Evolutionary conservation across 2,329 filamentous ascomycete species (phyloP), one percentile per base, ranked within the genome.

Genomic region (Diaporthe destruens): DNA sequence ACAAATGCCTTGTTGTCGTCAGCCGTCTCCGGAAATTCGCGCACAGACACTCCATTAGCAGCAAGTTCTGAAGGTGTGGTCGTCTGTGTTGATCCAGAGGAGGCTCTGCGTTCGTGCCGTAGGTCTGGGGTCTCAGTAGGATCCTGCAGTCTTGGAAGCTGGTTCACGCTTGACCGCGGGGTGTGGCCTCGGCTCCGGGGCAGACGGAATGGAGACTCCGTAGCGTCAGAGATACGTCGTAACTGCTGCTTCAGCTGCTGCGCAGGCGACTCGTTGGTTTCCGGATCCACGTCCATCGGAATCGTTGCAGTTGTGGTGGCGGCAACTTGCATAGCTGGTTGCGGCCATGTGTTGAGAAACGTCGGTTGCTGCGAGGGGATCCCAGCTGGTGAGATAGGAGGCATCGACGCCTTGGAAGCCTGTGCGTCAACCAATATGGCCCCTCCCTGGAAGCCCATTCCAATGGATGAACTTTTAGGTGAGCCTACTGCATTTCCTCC

Each of bases 1-100:
- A 89, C 83, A 53, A 89, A 81, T 34, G 84, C 80, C 80, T 84
- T 83, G n/a, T 84, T 85, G 75, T 85, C 85, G 16, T 57, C 71
- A 8, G 68, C 77, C 14, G 84, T 82, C 69, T 85, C 84, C 2
- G 83, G 79, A 65, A 85, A 82, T 20, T 80, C 81, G 47, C 72
- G 61, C 5, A 75, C 72, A 11, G 71, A 54, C 1, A 75, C 72
- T 23, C 71, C 68, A 34, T 75, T 75, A 16, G 73, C 73, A 34
- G 73, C 73, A 54, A 75, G 69, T 23, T 74, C 72, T 20, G 63
- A 71, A 6, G 68, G 56, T 14, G 71, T 74, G 8, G 68, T 75
- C 29, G 74, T 71, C 56, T 68, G 75, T 57, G 72, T 71, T 39
- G 70, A 77, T 34, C 56, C 54, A 25, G 55, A 70, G 18, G 74